Conservation (phyloP, 331 rosid genomes). For the Stylosanthes scabra region DNA sequence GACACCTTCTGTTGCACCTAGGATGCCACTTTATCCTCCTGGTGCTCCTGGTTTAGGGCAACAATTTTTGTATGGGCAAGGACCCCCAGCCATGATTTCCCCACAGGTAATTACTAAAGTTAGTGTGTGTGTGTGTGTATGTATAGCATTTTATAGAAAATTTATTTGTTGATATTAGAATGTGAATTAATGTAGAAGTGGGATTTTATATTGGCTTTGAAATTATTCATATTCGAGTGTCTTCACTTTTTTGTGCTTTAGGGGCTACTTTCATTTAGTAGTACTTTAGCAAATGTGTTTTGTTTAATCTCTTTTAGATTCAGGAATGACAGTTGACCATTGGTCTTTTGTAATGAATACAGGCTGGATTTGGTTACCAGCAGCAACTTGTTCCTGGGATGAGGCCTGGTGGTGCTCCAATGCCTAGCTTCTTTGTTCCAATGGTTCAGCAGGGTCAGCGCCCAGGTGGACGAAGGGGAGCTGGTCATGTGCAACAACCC, state of each 20-base stretch:
- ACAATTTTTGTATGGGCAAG: conserved; percentile 80
- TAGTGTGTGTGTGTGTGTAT: too few relatives aligned
- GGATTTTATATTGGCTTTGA: not conserved
- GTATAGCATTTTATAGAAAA: too few relatives aligned
- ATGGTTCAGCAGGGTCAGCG: conserved; percentile 86
- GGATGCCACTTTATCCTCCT: conserved; percentile 78
- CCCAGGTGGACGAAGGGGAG: conserved; percentile 80
- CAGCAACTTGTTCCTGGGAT: conserved; percentile 93
- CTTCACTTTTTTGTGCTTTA: not conserved
- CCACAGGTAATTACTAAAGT: conserved; percentile 55
- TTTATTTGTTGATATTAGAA: too few relatives aligned
- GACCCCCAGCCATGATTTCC: conserved; percentile 72
- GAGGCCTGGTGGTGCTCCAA: conserved; percentile 83
- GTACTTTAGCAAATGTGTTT: not conserved
- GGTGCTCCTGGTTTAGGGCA: conserved; percentile 83
- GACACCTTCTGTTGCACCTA: conserved; percentile 71
- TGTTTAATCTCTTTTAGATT: not conserved
- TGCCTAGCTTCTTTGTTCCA: conserved; percentile 81
- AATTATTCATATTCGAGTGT: not conserved
- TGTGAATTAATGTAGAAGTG: not conserved
- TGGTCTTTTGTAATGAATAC: not conserved
- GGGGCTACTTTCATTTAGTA: not conserved
- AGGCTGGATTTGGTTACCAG: conserved; percentile 94
- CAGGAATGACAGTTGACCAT: conserved; percentile 16
- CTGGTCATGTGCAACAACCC: conserved; percentile 70